These are phyloP conservation scores for Paxillus rubicundulus DNA, from an alignment of 768 basidiomycete species.

Conservation along the genomic window DNA sequence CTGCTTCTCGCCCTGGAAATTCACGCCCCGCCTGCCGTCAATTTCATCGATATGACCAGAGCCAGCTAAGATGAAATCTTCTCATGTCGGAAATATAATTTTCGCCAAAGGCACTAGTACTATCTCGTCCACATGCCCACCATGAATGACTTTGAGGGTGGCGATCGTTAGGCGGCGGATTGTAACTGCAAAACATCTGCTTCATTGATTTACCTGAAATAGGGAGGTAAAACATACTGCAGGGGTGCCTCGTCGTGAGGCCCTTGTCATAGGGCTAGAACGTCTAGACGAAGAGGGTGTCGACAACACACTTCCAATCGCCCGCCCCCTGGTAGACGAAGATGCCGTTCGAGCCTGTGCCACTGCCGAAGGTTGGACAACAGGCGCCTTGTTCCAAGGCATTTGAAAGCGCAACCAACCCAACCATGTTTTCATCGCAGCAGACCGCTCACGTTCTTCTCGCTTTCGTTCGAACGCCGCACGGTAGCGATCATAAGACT, in stretches of 20 bases:
- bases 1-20: constrained; percentile 27
- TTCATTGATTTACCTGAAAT: constrained; percentile 30
- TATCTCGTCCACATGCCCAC: neutral
- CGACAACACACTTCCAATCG: constrained; percentile 22
- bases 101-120: neutral
- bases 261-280: constrained; percentile 34
- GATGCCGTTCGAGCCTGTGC: constrained; percentile 25
- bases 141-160: neutral
- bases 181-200: constrained; percentile 12
- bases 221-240: constrained; percentile 19
- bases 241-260: constrained; percentile 26
- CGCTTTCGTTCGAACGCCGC: constrained; percentile 79
- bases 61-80: neutral
- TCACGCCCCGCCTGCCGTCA: constrained; percentile 19
- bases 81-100: neutral
- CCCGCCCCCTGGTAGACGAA: constrained; percentile 25
- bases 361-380: constrained; percentile 4
- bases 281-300: constrained; percentile 33
- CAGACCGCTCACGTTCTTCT: constrained; percentile 57
- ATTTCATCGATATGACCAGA: constrained; percentile 6
- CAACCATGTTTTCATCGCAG: constrained; percentile 28
- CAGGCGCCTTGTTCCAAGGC: constrained; percentile 25
- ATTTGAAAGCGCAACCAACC: constrained; percentile 30
- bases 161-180: constrained; percentile 18
- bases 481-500: constrained; percentile 91